Conservation (phyloP, 441 rosid species). For the Pelargonium fulgidum region DNA sequence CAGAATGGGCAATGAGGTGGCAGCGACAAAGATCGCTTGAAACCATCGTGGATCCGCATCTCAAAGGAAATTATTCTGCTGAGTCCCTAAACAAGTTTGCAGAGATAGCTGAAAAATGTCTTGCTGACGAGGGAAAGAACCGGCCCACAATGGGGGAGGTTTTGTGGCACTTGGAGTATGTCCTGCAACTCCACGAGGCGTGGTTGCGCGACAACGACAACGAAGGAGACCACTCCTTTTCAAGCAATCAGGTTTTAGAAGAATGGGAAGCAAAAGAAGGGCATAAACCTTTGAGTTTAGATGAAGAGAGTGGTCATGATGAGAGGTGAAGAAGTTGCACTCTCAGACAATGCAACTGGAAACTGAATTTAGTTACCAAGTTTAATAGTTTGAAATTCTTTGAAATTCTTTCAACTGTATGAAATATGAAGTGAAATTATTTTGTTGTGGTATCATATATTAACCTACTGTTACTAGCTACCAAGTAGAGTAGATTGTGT, state of each 20-base stretch:
- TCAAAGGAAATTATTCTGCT: conserved; percentile 68
- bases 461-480: background rate
- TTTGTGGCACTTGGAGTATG: conserved; percentile 90
- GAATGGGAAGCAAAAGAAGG: conserved; percentile 21
- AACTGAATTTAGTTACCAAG: conserved; percentile 12
- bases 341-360: conserved; percentile 12
- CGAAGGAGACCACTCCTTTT: conserved; percentile 29
- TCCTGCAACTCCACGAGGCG: conserved; percentile 89
- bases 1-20: conserved; percentile 99
- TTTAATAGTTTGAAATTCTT: conserved; percentile 23
- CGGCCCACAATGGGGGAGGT: conserved; percentile 98
- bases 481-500: too few relatives aligned
- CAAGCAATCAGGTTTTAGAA: conserved; percentile 31
- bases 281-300: conserved; percentile 13
- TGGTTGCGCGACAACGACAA: conserved; percentile 40
- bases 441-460: conserved; percentile 8
- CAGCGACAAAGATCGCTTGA: conserved; percentile 89
- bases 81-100: conserved; percentile 85
- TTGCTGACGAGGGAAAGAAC: conserved; percentile 85
- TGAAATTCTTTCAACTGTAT: conserved; percentile 21
- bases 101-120: conserved; percentile 96
- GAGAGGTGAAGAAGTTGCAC: conserved; percentile 15
- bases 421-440: conserved; percentile 12
- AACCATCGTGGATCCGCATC: conserved; percentile 80
- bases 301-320: conserved; percentile 18